Evolutionary conservation across 2,329 filamentous ascomycete genomes (phyloP).

Genomic region (Exutisphaerella laricina): DNA sequence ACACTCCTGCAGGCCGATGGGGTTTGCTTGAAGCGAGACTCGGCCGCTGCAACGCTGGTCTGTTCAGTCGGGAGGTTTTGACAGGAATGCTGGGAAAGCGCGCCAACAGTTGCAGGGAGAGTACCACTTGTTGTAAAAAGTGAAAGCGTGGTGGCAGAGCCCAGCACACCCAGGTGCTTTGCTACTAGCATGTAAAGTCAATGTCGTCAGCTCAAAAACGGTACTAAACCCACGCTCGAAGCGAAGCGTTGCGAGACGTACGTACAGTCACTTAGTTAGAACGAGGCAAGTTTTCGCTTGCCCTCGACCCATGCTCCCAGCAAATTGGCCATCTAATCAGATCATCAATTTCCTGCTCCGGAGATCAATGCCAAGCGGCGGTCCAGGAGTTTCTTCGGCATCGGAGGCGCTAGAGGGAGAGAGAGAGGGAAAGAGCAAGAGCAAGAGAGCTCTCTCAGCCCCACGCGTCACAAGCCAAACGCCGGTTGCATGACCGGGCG

Average conservation of each 20-base stretch:
- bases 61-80: too few relatives aligned
- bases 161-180: too few relatives aligned
- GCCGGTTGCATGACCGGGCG: background rate
- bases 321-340: conserved; percentile 4
- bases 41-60: conserved; percentile 7
- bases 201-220: conserved; percentile 7
- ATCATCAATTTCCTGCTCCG: conserved; percentile 1
- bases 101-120: too few relatives aligned
- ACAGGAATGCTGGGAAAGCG: too few relatives aligned
- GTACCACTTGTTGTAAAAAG: too few relatives aligned
- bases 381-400: too few relatives aligned
- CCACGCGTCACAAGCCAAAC: conserved; percentile 1
- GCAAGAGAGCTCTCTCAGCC: too few relatives aligned
- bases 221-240: background rate
- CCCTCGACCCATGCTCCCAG: too few relatives aligned
- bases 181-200: conserved; percentile 7
- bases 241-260: background rate
- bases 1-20: conserved; percentile 2
- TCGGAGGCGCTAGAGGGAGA: too few relatives aligned
- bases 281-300: background rate
- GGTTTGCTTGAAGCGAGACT: conserved; percentile 1
- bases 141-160: background rate
- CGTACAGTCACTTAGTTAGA: too few relatives aligned
- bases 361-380: background rate
- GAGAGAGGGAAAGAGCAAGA: too few relatives aligned